A percentile compares a stretch with the other conserved stretches of the same genome.
phyloP scores from a whole-genome alignment of 169 alveolate genomes.

The Theileria orientalis region DNA sequence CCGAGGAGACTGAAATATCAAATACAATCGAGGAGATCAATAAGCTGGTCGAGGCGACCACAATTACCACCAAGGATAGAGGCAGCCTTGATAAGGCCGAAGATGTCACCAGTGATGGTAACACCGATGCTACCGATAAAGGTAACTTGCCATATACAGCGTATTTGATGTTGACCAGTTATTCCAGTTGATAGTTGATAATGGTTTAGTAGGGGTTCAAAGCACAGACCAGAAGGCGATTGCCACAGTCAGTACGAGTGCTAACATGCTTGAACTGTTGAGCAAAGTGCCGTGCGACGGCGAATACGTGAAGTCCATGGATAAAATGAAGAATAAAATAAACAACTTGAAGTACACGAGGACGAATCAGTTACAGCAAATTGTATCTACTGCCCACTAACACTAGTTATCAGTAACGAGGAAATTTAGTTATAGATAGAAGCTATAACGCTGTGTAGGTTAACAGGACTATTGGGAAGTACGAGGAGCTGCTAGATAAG shows the following conservation, averaged over 20 bases:
- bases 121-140: background rate
- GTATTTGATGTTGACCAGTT: too few species aligned
- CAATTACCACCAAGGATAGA: too few species aligned
- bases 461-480: conserved; percentile 29
- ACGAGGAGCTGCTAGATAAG: conserved; percentile 29
- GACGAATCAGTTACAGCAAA: conserved; percentile 43
- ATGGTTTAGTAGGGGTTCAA: too few species aligned
- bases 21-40: too few species aligned
- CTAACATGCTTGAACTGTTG: background rate
- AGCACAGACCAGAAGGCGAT: too few species aligned
- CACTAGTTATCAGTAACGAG: background rate
- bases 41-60: too few species aligned
- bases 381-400: conserved; percentile 4
- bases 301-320: background rate
- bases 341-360: conserved; percentile 13
- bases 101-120: background rate
- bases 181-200: too few species aligned
- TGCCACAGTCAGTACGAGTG: background rate
- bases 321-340: background rate
- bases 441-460: conserved; percentile 5
- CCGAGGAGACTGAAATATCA: too few species aligned
- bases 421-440: too few species aligned
- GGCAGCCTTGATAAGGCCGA: background rate
- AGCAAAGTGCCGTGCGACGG: background rate
- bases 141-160: too few species aligned